Conservation (phyloP, 2,329 filamentous ascomycete species). For the Chaetomium strumarium region DNA sequence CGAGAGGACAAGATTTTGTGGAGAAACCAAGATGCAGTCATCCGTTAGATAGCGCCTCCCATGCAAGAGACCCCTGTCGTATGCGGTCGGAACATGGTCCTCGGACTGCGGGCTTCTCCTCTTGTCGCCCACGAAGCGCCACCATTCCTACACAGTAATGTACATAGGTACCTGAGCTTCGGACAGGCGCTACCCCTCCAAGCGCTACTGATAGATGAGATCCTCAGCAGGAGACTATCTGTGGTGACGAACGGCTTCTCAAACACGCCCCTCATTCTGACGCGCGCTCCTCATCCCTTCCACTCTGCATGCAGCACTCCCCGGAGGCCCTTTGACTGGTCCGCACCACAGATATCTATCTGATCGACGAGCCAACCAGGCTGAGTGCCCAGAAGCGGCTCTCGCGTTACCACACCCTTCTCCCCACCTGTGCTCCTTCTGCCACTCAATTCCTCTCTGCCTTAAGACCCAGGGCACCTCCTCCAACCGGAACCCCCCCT, state of each 20-base stretch:
- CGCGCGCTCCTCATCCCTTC: too few species aligned
- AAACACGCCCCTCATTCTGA: too few species aligned
- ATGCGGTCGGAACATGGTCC: constrained; percentile 2
- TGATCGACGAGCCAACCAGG: constrained; percentile 25
- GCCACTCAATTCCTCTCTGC: constrained; percentile 4
- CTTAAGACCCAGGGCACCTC: constrained; percentile 13
- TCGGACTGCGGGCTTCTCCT: not conserved
- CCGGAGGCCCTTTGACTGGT: too few species aligned
- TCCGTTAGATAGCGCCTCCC: constrained; percentile 1
- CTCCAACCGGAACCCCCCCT: constrained; percentile 12
- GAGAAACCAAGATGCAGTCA: constrained; percentile 1
- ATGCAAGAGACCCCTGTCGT: constrained; percentile 3
- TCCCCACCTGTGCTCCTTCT: constrained; percentile 7
- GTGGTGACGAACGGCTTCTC: not conserved
- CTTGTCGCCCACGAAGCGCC: constrained; percentile 1
- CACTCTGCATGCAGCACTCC: too few species aligned
- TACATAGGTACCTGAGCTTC: not conserved
- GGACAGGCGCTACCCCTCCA: not conserved
- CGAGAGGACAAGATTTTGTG: not conserved
- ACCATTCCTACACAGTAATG: not conserved
- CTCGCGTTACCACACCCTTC: constrained; percentile 4
- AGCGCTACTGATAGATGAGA: not conserved
- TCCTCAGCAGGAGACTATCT: not conserved
- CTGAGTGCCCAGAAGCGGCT: constrained; percentile 1
- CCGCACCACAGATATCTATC: constrained; percentile 16